These are phyloP conservation scores for Cladobotryum protrusum DNA, from an alignment of 2,329 filamentous ascomycete species.

Conservation along the genomic window DNA sequence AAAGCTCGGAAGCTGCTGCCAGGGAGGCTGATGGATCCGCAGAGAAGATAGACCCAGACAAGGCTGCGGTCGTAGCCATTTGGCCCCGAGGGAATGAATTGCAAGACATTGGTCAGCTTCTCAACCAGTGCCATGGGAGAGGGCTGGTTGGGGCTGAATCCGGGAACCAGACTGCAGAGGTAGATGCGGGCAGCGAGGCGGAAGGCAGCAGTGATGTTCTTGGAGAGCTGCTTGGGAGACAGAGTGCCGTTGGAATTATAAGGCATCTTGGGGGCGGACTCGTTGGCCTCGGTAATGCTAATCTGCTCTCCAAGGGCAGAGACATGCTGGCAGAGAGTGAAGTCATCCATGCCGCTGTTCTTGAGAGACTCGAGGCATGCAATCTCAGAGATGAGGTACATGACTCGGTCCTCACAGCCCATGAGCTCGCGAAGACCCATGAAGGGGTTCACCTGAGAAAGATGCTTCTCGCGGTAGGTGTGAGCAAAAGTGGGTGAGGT, in stretches of 20 bases:
- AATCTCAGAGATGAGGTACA: constrained; percentile 98
- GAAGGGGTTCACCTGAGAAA: constrained; percentile 55
- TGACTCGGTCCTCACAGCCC: constrained; percentile 94
- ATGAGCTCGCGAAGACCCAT: constrained; percentile 84
- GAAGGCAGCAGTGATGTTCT: constrained; percentile 87
- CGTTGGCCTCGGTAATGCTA: constrained; percentile 66
- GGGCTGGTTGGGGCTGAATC: constrained; percentile 68
- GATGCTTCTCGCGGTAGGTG: constrained; percentile 91
- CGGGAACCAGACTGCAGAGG: constrained; percentile 90
- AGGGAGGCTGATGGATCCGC: constrained; percentile 69
- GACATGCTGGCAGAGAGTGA: constrained; percentile 83
- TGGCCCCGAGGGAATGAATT: constrained; percentile 74
- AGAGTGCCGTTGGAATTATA: constrained; percentile 68
- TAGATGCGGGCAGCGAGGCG: constrained; percentile 90
- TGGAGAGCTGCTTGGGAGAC: constrained; percentile 73
- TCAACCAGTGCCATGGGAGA: constrained; percentile 72
- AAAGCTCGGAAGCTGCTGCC: constrained; percentile 70
- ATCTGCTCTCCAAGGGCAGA: constrained; percentile 83
- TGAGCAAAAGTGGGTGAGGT: constrained; percentile 82
- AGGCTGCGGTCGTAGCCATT: constrained; percentile 84
- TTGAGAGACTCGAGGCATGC: constrained; percentile 91
- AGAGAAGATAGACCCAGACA: constrained; percentile 88
- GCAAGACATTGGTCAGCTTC: constrained; percentile 69
- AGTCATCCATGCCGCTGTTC: constrained; percentile 73
- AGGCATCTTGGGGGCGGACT: constrained; percentile 51